Conservation (phyloP, 345 rosid genomes). For the Geranium brycei region DNA sequence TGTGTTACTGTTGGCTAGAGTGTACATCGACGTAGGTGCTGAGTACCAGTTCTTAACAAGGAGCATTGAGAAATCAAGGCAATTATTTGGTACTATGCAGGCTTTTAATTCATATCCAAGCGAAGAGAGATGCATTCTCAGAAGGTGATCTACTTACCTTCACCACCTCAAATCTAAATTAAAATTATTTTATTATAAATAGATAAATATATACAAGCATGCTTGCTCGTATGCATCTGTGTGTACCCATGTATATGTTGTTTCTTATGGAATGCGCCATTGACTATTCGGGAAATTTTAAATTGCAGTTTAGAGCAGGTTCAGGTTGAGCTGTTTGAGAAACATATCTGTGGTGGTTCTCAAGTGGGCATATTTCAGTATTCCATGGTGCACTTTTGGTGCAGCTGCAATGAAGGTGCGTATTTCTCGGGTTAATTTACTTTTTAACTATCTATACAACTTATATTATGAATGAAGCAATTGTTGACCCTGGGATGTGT, state of each 20-base stretch:
- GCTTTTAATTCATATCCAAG: slow-evolving; percentile 26
- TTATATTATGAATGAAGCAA: not conserved
- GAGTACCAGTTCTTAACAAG: slow-evolving; percentile 54
- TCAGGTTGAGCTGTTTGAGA: slow-evolving; percentile 68
- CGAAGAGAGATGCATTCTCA: slow-evolving; percentile 28
- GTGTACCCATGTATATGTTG: not conserved
- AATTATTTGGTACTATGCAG: slow-evolving; percentile 41
- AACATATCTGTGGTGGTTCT: slow-evolving; percentile 59
- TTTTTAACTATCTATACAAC: not conserved
- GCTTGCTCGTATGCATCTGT: not conserved
- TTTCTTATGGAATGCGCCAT: slow-evolving; percentile 8
- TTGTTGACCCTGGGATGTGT: not conserved
- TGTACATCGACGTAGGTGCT: slow-evolving; percentile 34
- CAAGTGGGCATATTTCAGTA: slow-evolving; percentile 58
- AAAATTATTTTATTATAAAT: not conserved
- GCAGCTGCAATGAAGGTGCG: slow-evolving; percentile 43
- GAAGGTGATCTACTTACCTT: slow-evolving; percentile 37
- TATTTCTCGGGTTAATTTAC: slow-evolving; percentile 7
- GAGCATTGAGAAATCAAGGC: slow-evolving; percentile 55
- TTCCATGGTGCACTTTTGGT: slow-evolving; percentile 48
- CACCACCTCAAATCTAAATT: slow-evolving; percentile 7
- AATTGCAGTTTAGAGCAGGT: slow-evolving; percentile 87
- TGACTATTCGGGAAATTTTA: slow-evolving; percentile 20
- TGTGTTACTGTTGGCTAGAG: slow-evolving; percentile 26
- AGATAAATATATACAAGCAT: not conserved